Evolutionary conservation across 2,329 filamentous ascomycete genomes (phyloP).

Genomic region (Fusarium sp.): DNA sequence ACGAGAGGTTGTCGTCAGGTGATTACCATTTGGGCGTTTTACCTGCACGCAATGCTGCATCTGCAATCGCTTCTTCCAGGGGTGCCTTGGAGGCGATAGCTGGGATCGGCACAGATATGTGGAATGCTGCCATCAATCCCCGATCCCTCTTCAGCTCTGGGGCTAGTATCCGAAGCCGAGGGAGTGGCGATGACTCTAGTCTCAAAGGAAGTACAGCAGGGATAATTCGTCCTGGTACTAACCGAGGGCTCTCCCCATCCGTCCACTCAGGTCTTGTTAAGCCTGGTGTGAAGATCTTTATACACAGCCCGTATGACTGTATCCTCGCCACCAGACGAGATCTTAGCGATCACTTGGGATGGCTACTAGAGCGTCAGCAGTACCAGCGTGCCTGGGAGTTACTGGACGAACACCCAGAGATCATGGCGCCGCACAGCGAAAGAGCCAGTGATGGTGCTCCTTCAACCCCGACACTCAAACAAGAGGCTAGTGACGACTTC

Average conservation of each 20-base stretch:
- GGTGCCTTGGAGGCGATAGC: conserved; percentile 83
- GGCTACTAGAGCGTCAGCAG: conserved; percentile 83
- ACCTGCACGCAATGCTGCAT: conserved; percentile 76
- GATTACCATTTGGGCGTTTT: conserved; percentile 93
- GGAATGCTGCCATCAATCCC: conserved; percentile 91
- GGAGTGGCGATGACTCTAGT: conserved; percentile 70
- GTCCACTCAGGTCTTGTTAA: conserved; percentile 67
- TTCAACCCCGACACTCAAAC: conserved; percentile 55
- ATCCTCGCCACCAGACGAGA: conserved; percentile 92
- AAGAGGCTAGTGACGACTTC: conserved; percentile 67
- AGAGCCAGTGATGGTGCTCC: conserved; percentile 54
- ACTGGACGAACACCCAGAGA: conserved; percentile 87
- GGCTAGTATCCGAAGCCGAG: conserved; percentile 76
- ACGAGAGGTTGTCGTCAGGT: conserved; percentile 83
- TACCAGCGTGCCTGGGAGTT: conserved; percentile 91
- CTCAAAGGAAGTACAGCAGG: conserved; percentile 54
- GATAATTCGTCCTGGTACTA: conserved; percentile 44
- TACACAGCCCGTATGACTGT: conserved; percentile 96
- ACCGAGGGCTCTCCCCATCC: conserved; percentile 46
- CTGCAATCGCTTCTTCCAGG: conserved; percentile 71
- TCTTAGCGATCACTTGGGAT: conserved; percentile 83
- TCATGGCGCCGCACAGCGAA: conserved; percentile 59
- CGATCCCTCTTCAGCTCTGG: conserved; percentile 87
- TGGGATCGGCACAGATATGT: conserved; percentile 78
- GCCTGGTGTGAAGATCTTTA: conserved; percentile 79